Conservation (phyloP, 2,329 filamentous ascomycete genomes). For the Cladophialophora psammophila region DNA sequence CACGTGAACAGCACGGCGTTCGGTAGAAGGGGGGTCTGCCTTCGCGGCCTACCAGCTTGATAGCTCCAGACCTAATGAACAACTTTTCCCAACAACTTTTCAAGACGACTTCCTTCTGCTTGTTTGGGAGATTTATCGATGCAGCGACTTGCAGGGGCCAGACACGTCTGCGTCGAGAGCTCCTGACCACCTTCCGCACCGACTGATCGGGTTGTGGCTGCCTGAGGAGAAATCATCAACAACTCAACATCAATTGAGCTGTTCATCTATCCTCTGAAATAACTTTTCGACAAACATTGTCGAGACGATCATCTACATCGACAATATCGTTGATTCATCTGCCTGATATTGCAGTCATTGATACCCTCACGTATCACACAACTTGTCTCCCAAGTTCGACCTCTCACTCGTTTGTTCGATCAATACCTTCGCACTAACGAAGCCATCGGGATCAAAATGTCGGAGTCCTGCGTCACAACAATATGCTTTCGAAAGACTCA, state of each 20-base stretch:
- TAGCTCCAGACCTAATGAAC: constrained; percentile 23
- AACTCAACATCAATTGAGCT: not conserved
- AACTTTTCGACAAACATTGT: not conserved
- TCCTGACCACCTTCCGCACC: not conserved
- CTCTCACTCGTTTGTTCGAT: not conserved
- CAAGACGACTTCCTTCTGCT: not conserved
- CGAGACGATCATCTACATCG: not conserved
- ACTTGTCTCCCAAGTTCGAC: not conserved
- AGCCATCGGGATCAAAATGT: not conserved
- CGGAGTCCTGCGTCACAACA: not conserved
- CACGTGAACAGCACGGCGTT: constrained; percentile 34
- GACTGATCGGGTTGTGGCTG: not conserved
- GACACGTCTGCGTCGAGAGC: not conserved
- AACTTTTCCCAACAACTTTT: constrained; percentile 7
- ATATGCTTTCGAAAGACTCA: not conserved
- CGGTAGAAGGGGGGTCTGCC: constrained; percentile 22
- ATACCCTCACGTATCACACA: not conserved
- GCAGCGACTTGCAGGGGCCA: not conserved
- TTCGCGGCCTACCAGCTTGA: constrained; percentile 15
- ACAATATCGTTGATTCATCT: not conserved
- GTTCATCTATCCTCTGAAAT: not conserved
- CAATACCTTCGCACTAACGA: not conserved
- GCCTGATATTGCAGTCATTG: not conserved
- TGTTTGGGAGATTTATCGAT: not conserved
- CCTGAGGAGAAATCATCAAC: constrained; percentile 18